Base-by-base conservation (phyloP, 768 basidiomycete genomes). In the Trametes maxima region DNA sequence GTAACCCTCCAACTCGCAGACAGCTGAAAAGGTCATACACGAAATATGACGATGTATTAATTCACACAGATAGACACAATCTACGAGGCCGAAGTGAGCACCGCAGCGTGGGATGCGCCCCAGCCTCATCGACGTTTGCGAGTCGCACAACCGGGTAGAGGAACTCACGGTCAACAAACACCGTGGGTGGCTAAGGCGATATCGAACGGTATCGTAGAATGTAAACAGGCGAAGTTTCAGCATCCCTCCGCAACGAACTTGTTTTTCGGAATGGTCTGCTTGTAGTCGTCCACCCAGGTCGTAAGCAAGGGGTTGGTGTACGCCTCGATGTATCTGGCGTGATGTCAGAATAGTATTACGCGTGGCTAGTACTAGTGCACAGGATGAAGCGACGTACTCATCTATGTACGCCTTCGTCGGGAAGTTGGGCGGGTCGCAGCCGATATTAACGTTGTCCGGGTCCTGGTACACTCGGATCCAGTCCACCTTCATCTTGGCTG, bases 401-500 rank as follows among this genome's bases (percentile, higher is more conserved):
- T 87, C 69, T 67, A 95, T 96, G 71, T 96, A 96, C 0, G 80
- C 74, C 12, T 77, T 71, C 0, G 95, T 97, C 0, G 95, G 94
- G 72, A 82, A 87, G 14, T 83, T 80, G 11, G 73, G 67, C 5
- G 94, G 92, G 68, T 94, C 89, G 65, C 86, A 88, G 14, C 87
- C 85, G 40, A 85, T 75, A 63, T 86, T 86, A 64, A 77, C 73
- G 11, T 71, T 66, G 58, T 75, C 72, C 53, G 77, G 72, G 24
- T 76, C 75, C 66, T 89, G 88, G 67, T 88, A 90, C 13, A 96
- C 89, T 1, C 94, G 84, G 58, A 95, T 85, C 60, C 86, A 95
- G 69, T 96, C 94, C 51, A 95, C 76, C 56, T 77, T 77, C 89
- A 95, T 87, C 17, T 72, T 76, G n/a, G 86, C 73, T 5, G 74